Base-by-base conservation (phyloP, 441 rosid species). In the Gossypium trilobum region DNA sequence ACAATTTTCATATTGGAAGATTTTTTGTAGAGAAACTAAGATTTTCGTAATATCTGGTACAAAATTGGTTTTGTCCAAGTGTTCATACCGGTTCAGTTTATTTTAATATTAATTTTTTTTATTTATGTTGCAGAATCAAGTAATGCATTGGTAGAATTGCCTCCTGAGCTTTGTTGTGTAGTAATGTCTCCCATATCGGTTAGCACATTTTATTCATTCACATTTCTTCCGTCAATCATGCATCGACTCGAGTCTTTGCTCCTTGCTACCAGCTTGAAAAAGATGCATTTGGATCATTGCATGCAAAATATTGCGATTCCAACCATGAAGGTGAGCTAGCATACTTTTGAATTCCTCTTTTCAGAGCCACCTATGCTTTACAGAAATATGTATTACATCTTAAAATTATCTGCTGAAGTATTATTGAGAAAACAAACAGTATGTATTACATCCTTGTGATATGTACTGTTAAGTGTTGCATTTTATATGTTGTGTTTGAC, bases 231-330 rank as follows among this genome's bases (percentile, higher is more conserved):
- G 9, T 87, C 91, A 31, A 80, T 91, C 16, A 82, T 95, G 92
- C 87, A 89, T 70, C 91, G 87, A n/a, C 71, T 95, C 29, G 93
- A 91, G 84, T 83, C 92, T 63, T 77, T 95, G 85, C 92, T 95
- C 61, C 66, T 87, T 58, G 98, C 97, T 63, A 62, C 63, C 71
- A 87, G 87, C 85, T 77, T 92, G 73, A 89, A 84, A 84, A 88
- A 77, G 82, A 80, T 81, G 77, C 86, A 76, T 65, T 56, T 74
- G 39, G 85, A 81, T 73, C 75, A 70, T 62, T 74, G 74, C 68
- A 31, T 71, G 72, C 83, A 81, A 61, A 71, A 80, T 80, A 74
- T 80, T 70, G 61, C 13, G 50, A 87, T 95, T 76, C 97, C 99
- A 65, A 82, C 92, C 31, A 71, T 70, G 19, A 92, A 92, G 99